Base-by-base conservation (phyloP, 2,329 filamentous ascomycete genomes). In the Madurella mycetomatis region DNA sequence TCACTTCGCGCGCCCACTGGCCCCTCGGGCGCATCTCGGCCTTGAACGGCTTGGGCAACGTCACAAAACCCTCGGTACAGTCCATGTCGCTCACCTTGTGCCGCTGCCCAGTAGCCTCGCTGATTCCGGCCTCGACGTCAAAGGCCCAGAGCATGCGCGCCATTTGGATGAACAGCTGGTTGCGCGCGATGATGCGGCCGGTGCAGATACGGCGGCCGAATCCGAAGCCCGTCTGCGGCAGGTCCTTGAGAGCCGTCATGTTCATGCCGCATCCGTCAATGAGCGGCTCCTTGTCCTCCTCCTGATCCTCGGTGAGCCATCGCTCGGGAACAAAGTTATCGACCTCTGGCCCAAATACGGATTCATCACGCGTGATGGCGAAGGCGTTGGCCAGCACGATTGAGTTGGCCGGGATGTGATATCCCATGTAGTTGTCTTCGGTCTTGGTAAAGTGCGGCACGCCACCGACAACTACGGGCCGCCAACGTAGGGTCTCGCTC, bases 71-170 rank as follows among this genome's bases (percentile, higher is more conserved):
- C 13, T 65, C 63, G 1, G 62, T 66, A 39, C 55, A 50, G 16
- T 37, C 64, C 61, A 63, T 62, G 8, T 60, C 58, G 19, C 64
- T 53, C 8, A 67, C 59, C 12, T 41, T 53, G 11, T 59, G 44
- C 47, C 57, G 55, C 39, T 47, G 32, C 7, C 48, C 53, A 9
- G 19, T 49, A 13, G 47, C 15, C 31, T 64, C 61, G 42, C 65
- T 56, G 15, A 68, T 58, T 13, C 63, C 65, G 2, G 65, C 58
- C 53, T 66, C 62, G 15, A 73, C 62, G 5, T 75, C 65, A 58
- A 80, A 80, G 0, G 74, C 76, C 80, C 79, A 83, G 0, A 84
- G 61, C 25, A 78, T 46, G 16, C 72, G 68, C 0, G 75, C 67
- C 31, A 76, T 66, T 19, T 62, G 62, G 5, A 76, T 63, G 53